Base-by-base conservation (phyloP, 192 early-diverging fungal species). In the Dispira simplex region DNA sequence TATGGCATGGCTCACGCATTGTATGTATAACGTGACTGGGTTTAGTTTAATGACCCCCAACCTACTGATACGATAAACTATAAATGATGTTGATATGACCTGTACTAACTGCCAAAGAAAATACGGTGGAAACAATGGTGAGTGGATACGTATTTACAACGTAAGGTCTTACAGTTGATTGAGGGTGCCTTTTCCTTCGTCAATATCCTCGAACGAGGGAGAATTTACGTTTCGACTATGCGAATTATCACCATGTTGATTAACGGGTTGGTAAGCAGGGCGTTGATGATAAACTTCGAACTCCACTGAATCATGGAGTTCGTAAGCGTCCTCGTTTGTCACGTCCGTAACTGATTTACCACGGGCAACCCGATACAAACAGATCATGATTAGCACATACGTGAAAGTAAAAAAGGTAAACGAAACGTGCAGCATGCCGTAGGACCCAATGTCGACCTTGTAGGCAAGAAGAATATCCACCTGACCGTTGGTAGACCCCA, bases 401-500 rank as follows among this genome's bases (percentile, higher is more conserved):
- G 58, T 43, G 10, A 27, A 13, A 4, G 58, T 60, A 5, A 44
- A 11, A 60, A 60, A 60, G 2, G 58, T 32, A 44, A 60, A 60
- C 0, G 58, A 11, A 16, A 11, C 12, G 21, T 60, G 58, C 58
- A 43, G 18, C 32, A 60, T 60, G 3, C 28, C 58, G 28, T 60
- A 60, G 21, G 27, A 43, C 11, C 58, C 58, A 3, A 43, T 32
- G 28, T 27, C 58, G 14, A 60, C 10, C 18, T 60, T 18, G 58
- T 43, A 32, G 14, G 18, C 58, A 16, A 60, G 18, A 3, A 60
- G 32, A 27, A 43, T n/a, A 21, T 60, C 27, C 21, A 27, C 44
- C 21, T 60, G 58, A 28, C 27, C 58, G 13, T 60, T 60, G 13
- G 58, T 60, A 8, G 58, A 60, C 27, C 25, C 58, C 28, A 60